Conservation (phyloP, 208 protist species). For the Trypanosoma platydactyli region DNA sequence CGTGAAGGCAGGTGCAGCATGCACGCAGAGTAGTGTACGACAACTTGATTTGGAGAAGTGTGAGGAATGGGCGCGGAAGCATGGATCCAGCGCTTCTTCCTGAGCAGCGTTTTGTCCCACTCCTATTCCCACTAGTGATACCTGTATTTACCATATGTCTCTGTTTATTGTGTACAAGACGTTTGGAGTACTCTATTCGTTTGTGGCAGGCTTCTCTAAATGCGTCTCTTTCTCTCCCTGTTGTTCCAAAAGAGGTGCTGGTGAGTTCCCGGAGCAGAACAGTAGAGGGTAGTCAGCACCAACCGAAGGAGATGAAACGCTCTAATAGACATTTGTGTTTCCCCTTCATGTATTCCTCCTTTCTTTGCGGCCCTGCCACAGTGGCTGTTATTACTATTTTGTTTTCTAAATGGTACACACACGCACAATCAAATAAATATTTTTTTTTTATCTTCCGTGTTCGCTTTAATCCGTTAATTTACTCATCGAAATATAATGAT, state of each 20-base stretch:
- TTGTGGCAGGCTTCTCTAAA: too few species aligned
- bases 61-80: constrained; percentile 65
- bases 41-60: constrained; percentile 65
- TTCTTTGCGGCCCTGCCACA: neutral
- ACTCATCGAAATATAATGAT: neutral
- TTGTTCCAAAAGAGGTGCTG: too few species aligned
- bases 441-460: neutral
- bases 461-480: neutral
- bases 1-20: constrained; percentile 73
- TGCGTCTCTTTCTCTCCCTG: too few species aligned
- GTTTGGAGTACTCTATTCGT: too few species aligned
- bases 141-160: too few species aligned
- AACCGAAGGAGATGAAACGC: too few species aligned
- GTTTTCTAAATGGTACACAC: neutral
- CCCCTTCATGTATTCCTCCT: too few species aligned
- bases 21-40: constrained; percentile 77
- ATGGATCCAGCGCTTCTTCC: constrained; percentile 78
- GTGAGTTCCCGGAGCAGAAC: too few species aligned
- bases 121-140: neutral
- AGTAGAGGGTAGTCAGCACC: too few species aligned
- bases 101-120: constrained; percentile 17
- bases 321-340: too few species aligned
- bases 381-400: neutral
- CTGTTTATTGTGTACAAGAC: neutral
- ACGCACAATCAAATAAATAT: neutral